These are phyloP conservation scores for Lobosporangium transversale DNA, from an alignment of 192 early-diverging fungal species.

Conservation along the genomic window DNA sequence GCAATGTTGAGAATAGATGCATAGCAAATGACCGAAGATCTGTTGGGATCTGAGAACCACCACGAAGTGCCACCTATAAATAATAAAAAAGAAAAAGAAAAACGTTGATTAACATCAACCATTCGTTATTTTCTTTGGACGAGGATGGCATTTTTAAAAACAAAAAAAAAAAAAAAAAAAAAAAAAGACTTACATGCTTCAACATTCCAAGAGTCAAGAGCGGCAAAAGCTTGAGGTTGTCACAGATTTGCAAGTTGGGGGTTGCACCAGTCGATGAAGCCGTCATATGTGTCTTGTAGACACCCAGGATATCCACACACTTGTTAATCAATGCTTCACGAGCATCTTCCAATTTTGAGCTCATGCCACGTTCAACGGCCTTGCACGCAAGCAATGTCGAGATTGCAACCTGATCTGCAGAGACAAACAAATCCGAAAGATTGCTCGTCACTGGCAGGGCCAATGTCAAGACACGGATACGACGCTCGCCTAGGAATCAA, in stretches of 20 bases:
- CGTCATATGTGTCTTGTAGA: constrained; percentile 86
- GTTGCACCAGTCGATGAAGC: constrained; percentile 74
- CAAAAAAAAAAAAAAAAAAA: not conserved
- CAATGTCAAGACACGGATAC: constrained; percentile 93
- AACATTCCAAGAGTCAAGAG: constrained; percentile 81
- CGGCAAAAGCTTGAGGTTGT: constrained; percentile 88
- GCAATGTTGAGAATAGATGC: constrained; percentile 80
- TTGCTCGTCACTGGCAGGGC: constrained; percentile 86
- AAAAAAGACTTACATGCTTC: constrained; percentile 75
- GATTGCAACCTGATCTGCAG: constrained; percentile 87
- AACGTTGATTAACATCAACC: not conserved
- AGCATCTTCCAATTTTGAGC: constrained; percentile 91
- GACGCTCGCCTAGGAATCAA: constrained; percentile 86
- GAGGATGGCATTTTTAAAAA: no score
- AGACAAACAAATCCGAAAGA: constrained; percentile 80
- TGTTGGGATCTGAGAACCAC: constrained; percentile 74
- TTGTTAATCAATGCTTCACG: constrained; percentile 92
- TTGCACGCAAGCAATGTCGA: constrained; percentile 87
- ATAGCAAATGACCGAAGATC: constrained; percentile 86
- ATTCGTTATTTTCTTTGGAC: no score
- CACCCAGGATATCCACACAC: constrained; percentile 85
- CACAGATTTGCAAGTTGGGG: constrained; percentile 82
- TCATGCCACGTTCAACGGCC: constrained; percentile 86
- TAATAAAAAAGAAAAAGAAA: not conserved
- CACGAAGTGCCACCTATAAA: constrained; percentile 64